Evolutionary conservation across 345 rosid genomes (phyloP).

Genomic region (Xanthoceras sorbifolium): DNA sequence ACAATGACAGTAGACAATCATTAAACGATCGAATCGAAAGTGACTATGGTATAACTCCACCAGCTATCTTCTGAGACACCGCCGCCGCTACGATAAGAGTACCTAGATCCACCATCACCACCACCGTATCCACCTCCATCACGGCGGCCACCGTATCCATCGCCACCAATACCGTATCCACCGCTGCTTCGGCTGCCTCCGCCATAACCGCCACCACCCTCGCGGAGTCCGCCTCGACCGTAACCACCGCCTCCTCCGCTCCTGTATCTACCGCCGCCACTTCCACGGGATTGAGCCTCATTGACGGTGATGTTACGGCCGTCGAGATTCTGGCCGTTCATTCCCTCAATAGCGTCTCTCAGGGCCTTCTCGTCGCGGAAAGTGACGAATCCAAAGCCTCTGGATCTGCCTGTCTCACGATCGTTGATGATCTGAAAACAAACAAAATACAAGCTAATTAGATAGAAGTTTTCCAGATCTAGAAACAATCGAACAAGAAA

Average conservation of each 20-base stretch:
- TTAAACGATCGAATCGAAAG: too few relatives aligned
- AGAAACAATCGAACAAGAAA: neutral
- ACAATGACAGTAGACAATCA: too few relatives aligned
- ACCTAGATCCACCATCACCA: constrained; percentile 50
- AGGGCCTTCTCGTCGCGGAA: constrained; percentile 70
- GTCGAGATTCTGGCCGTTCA: constrained; percentile 85
- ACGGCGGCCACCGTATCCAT: constrained; percentile 40
- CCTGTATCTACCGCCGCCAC: constrained; percentile 31
- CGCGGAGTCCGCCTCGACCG: constrained; percentile 50
- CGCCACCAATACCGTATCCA: constrained; percentile 37
- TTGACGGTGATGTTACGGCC: constrained; percentile 80
- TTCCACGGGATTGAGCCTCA: constrained; percentile 75
- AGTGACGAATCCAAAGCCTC: constrained; percentile 85
- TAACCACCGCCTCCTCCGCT: constrained; percentile 47
- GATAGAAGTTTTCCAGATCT: neutral
- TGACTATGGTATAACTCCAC: too few relatives aligned
- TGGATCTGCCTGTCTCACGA: constrained; percentile 83
- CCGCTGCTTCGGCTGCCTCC: too few relatives aligned
- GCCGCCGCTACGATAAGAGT: constrained; percentile 54
- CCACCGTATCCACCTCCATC: constrained; percentile 34
- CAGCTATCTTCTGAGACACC: constrained; percentile 55
- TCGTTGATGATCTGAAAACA: constrained; percentile 63
- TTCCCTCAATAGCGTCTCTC: constrained; percentile 82
- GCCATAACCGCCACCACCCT: constrained; percentile 31
- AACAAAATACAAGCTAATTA: neutral